A percentile compares a stretch with the other conserved stretches of the same genome.
These are phyloP conservation scores for Massarina eburnea DNA, from an alignment of 2,329 filamentous ascomycete species.

Conservation along the genomic window DNA sequence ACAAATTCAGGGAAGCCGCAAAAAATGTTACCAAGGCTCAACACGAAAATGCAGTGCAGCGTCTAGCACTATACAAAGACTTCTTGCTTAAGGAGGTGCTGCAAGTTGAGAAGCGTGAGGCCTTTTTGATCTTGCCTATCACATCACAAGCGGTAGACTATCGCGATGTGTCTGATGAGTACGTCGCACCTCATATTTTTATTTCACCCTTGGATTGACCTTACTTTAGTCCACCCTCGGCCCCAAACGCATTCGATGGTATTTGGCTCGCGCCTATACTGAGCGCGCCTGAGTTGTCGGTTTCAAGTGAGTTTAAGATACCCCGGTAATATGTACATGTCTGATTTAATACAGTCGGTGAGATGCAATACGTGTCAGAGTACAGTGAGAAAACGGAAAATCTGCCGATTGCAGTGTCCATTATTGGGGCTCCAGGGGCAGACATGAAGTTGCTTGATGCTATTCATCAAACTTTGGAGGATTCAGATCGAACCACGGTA, in stretches of 20 bases:
- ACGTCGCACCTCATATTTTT: not conserved
- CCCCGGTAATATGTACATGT: too few relatives aligned
- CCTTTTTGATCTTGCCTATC: not conserved
- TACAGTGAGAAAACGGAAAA: not conserved
- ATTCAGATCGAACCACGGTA: too few relatives aligned
- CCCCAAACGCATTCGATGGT: constrained; percentile 4
- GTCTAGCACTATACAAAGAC: not conserved
- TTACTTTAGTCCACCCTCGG: not conserved
- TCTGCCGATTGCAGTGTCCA: not conserved
- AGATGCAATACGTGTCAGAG: not conserved
- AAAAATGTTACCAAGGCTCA: not conserved
- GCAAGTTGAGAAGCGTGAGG: not conserved
- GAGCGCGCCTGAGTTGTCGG: constrained; percentile 1
- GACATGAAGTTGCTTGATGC: too few relatives aligned
- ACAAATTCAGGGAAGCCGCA: not conserved
- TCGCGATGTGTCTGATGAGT: not conserved
- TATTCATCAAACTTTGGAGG: too few relatives aligned
- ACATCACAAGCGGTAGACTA: not conserved
- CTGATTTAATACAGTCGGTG: not conserved
- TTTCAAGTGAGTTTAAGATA: constrained; percentile 2
- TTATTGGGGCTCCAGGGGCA: not conserved
- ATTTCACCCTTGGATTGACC: not conserved
- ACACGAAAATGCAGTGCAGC: not conserved
- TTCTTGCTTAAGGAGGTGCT: not conserved
- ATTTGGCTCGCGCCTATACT: constrained; percentile 4